Evolutionary conservation across 2,329 filamentous ascomycete genomes (phyloP).

Genomic region (Sporothrix dimorphospora): DNA sequence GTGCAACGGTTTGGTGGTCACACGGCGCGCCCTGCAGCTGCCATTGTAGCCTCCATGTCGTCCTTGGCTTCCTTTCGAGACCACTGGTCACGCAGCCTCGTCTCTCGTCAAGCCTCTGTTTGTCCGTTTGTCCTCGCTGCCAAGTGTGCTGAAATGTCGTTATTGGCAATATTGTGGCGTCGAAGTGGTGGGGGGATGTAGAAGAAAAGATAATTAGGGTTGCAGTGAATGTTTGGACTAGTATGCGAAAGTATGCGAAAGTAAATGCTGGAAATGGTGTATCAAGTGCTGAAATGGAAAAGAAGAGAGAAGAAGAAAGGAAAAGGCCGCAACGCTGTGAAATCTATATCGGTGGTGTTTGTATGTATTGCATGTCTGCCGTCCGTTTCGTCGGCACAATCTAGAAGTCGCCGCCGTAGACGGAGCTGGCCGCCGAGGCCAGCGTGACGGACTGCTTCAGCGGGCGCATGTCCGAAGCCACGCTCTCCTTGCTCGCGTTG

Average conservation of each 20-base stretch:
- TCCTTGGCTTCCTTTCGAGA: neutral
- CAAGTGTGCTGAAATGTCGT: neutral
- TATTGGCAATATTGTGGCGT: constrained; percentile 12
- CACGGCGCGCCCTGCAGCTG: constrained; percentile 2
- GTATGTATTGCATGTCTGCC: neutral
- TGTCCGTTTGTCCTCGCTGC: neutral
- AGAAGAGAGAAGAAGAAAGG: neutral
- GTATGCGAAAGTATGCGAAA: neutral
- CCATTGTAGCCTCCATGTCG: neutral
- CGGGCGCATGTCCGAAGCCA: constrained; percentile 29
- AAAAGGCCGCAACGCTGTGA: neutral
- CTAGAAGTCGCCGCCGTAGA: constrained; percentile 5
- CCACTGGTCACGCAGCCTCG: neutral
- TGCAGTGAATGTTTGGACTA: neutral
- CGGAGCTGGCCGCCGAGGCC: constrained; percentile 7
- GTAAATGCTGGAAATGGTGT: neutral
- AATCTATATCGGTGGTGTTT: neutral
- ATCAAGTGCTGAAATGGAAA: constrained; percentile 1
- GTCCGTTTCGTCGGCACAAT: neutral
- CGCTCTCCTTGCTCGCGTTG: constrained; percentile 29
- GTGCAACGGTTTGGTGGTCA: neutral
- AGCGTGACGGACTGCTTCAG: constrained; percentile 13
- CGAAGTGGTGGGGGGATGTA: neutral
- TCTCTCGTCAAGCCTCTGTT: neutral
- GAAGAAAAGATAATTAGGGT: neutral